Base-by-base conservation (phyloP, 768 basidiomycete genomes). In the Punctularia strigosozonata region DNA sequence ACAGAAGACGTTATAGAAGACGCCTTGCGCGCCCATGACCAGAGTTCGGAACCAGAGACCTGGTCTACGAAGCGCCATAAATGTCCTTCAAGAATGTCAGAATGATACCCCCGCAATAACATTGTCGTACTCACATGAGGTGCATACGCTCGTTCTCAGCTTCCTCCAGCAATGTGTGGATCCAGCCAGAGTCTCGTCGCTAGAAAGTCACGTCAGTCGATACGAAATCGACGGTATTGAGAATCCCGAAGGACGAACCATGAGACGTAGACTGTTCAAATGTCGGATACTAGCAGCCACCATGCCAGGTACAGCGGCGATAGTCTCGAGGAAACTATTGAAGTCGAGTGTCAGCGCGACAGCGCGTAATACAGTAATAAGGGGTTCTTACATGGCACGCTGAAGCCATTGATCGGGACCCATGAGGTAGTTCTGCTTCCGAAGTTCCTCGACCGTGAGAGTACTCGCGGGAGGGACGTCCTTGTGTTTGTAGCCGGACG, bases 101-200 rank as follows among this genome's bases (percentile, higher is more conserved):
- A 50, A 40, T 44, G 15, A 25, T 21, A 19, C 14, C 23, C 28
- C 26, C 21, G 13, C 38, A 39, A 26, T 21, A 25, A 44, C 37
- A 25, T 37, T 26, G 39, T 22, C 8, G 6, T 20, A 56, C 72
- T 51, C 43, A 86, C 83, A 92, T 84, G 38, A 92, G 68, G 57
- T 94, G 90, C 87, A 95, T 94, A 25, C 94, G 68, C 62, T 99
- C 94, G 55, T 98, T 98, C 54, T 98, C 90, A 10, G 91, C 90
- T 63, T 95, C 94, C 54, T 90, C 83, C 14, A 95, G 64, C 31
- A 89, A 73, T 5, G 89, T 92, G 55, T 91, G 87, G 46, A 95
- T 95, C 90, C 90, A 91, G 25, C 74, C 69, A 20, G 65, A 66
- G 49, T 75, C 72, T 42, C 71, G 65, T 48, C 64, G 59, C 66